Base-by-base conservation (phyloP, 1,139 yeast species). In the Geotrichum siamense region DNA sequence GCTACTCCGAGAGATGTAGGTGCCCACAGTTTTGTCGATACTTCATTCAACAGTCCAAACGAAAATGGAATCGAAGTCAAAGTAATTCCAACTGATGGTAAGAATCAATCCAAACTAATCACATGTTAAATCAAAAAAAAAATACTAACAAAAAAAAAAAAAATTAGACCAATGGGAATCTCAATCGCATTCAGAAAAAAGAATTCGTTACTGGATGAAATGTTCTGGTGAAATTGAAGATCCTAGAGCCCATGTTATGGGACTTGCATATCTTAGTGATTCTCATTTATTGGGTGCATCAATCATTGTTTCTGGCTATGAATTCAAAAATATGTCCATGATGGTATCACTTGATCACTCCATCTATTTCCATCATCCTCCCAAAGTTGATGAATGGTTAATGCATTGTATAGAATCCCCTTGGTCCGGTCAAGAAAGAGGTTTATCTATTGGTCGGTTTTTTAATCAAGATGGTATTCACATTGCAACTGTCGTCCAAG, bases 341-440 rank as follows among this genome's bases (percentile, higher is more conserved):
- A 74, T 79, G 35, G 81, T 79, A 8, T 76, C 83, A 13, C 62
- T 82, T 52, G 89, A 81, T 55, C 87, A 82, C 57, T 64, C 77
- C 0, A 71, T 83, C 17, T 80, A 80, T 59, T 80, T 82, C 64
- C 87, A 81, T 54, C 68, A 67, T 35, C 77, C 73, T 48, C 68
- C 76, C 48, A 72, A 71, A 48, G 68, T 71, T 2, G 70, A 74
- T 39, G 67, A 75, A 26, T 80, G 81, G 79, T 62, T 76, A 58
- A 67, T 72, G 13, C 71, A 74, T 46, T 69, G 74, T 40, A 67
- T 76, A 37, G 67, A 67, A 45, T 72, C 76, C 27, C 62, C 76
- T n/a, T 68, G 78, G 49, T 67, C 79, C 3, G 71, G 72, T 15
- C 70, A 72, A 50, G 74, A 74, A 44, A 69, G 83, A 51, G 77